Evolutionary conservation across 352 stramenopile genomes (phyloP), one percentile per base, ranked within the genome.

Genomic region (Phytopythium boreale): DNA sequence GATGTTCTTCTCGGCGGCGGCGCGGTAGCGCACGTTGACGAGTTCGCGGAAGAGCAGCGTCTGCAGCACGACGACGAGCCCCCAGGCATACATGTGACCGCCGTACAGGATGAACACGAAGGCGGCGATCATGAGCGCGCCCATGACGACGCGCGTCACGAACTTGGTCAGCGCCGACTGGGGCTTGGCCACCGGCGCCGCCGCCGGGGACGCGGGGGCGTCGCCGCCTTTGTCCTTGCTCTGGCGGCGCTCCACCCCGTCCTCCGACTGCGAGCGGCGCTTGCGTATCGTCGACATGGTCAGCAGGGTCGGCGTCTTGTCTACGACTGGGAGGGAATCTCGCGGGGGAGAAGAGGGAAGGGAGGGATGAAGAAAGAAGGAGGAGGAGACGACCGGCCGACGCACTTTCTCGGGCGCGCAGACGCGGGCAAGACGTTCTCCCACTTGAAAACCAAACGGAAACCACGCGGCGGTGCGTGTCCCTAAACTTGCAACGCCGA

Each of bases 1-100:
- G 69, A 99, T 98, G 36, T 92, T 97, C 72, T 97, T 92, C 79
- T 99, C 90, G 41, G 96, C 96, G 2, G 88, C 89, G 5, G 84
- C 88, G 63, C 93, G 90, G 80, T 99, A 99, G 2, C 97, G 89
- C 36, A 99, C 96, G 64, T 98, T 98, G n/a, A 99, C 96, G 7
- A 99, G 82, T 75, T 99, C 97, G n/a, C 91, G 91, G 82, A 98
- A 98, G 47, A 98, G 81, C 59, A 97, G 71, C 57, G 90, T 88
- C 72, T 97, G 87, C 34, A 94, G 74, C 24, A 96, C 70, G 47
- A 94, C 79, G 44, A 97, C 90, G 59, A 97, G 82, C 51, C 81
- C 68, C 85, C 81, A 92, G 22, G 80, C 81, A 71, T 93, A 93
- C 70, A 93, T 77, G 69, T 93, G 85, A 34, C 85, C 85, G 49